Evolutionary conservation across 2,329 filamentous ascomycete species (phyloP), one percentile per base, ranked within the genome.

Genomic region (Lasiodiplodia sp.): DNA sequence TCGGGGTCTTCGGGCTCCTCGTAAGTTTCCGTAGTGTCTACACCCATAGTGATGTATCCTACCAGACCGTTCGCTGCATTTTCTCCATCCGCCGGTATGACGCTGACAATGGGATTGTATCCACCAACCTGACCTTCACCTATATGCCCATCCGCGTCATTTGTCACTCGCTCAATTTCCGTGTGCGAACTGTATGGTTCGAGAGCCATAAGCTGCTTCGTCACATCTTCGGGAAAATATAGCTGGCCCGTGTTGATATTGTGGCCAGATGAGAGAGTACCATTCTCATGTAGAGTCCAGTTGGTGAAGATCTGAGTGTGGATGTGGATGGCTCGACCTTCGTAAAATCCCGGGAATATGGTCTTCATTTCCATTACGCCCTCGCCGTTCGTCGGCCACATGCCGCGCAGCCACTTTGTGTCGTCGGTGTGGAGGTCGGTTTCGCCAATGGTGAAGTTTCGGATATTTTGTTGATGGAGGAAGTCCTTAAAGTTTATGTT

Each of bases 21-120:
- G 38, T 44, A 44, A n/a, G 38, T 44, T 18, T 14, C 38, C 38
- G 38, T 18, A 14, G 38, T 44, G 28, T 79, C 75, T n/a, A 78
- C 74, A 14, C 77, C 77, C 23, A 80, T 72, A 2, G 76, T 80
- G 37, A 80, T 74, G 47, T 80, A 80, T 3, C 75, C 76, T 56
- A 80, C 72, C 71, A 80, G 73, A 0, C 78, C 78, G 28, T 80
- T 80, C 21, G 70, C 72, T 10, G 77, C 62, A 69, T 80, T 73
- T 62, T 76, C 69, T 1, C 76, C 78, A 69, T 81, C 31, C 76
- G 51, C 70, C 21, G 51, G 21, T 12, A 53, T 16, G 14, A 53
- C 14, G 14, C 23, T 53, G 10, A 53, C 23, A 28, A 53, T 11
- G 10, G 51, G 23, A 16, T 53, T 53, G 25, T 14, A 53, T 8